Conservation (phyloP, 2,329 filamentous ascomycete genomes). For the Furcasterigmium furcatum region DNA sequence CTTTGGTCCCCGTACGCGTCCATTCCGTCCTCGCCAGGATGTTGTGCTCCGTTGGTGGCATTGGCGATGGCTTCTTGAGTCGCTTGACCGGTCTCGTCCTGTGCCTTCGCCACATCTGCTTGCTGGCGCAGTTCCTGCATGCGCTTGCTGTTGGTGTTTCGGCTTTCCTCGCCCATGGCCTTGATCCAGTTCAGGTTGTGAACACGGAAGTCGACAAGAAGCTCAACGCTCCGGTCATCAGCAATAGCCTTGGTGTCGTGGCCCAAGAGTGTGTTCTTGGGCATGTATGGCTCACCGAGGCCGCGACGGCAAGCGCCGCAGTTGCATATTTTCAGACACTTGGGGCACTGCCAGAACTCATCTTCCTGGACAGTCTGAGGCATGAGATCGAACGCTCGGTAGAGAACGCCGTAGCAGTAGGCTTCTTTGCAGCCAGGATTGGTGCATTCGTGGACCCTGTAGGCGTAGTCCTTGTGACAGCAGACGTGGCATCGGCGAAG, state of each 20-base stretch:
- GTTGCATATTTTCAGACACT: slow-evolving; percentile 82
- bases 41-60: slow-evolving; percentile 7
- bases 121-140: slow-evolving; percentile 55
- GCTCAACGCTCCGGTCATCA: slow-evolving; percentile 86
- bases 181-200: slow-evolving; percentile 86
- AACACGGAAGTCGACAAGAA: slow-evolving; percentile 83
- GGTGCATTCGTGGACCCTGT: slow-evolving; percentile 81
- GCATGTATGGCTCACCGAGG: slow-evolving; percentile 75
- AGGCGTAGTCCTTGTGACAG: slow-evolving; percentile 72
- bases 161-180: slow-evolving; percentile 53
- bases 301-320: slow-evolving; percentile 73
- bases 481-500: slow-evolving; percentile 76
- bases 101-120: slow-evolving; percentile 55
- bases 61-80: slow-evolving; percentile 17
- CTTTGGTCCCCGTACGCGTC: slow-evolving; percentile 25
- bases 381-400: slow-evolving; percentile 86
- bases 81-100: slow-evolving; percentile 29
- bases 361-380: slow-evolving; percentile 80
- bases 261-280: slow-evolving; percentile 82
- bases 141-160: slow-evolving; percentile 52
- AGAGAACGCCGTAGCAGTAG: slow-evolving; percentile 93
- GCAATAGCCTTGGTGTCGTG: slow-evolving; percentile 90
- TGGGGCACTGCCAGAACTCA: slow-evolving; percentile 83
- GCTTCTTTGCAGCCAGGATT: slow-evolving; percentile 64
- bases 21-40: not conserved